Base-by-base conservation (phyloP, 805 yeast genomes). In the Schwanniomyces yamadae region DNA sequence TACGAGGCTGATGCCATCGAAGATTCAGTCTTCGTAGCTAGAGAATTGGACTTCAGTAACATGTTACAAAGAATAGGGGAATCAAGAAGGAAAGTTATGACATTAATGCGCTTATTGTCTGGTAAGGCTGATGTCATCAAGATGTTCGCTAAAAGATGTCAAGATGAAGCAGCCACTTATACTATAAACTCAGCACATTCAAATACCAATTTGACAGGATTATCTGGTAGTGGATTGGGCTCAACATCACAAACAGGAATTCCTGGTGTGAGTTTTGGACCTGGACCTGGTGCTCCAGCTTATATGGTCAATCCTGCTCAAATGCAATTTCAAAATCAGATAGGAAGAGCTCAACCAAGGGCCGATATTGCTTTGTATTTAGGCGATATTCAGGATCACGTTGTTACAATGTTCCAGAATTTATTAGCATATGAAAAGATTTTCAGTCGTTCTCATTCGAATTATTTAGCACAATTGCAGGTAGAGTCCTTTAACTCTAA, bases 371-470 rank as follows among this genome's bases (percentile, higher is more conserved):
- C 95, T 0, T 70, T 90, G 45, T 91, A 87, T 59, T 64, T 90
- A 43, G 96, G 96, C 39, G 98, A 90, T 77, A 90, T 90, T 55
- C 96, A 89, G 64, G 97, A 90, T 72, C 98, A 90, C 75, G 84
- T 91, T 52, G 81, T 90, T 40, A 91, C 98, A 12, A 91, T 91
- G 97, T 84, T 80, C 61, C 96, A 89, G 64, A 90, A 88, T 54
- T 72, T 91, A 55, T 62, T 82, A 28, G 85, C 95, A 3, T 90
- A 88, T 55, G 99, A 91, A 57, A 90, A 90, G 73, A 91, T 91
- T 51, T 84, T 91, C 56, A 81, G 95, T 29, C 76, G 97, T 48
- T 83, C 95, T 1, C 97, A 91, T 58, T 75, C 95, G 12, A 91
- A 90, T 54, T 91, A 91, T 59, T 69, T 91, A 57, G 96, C 97